Evolutionary conservation across 495 filamentous ascomycete genomes (phyloP), one percentile per base, ranked within the genome.

Genomic region (Rusavskia elegans): DNA sequence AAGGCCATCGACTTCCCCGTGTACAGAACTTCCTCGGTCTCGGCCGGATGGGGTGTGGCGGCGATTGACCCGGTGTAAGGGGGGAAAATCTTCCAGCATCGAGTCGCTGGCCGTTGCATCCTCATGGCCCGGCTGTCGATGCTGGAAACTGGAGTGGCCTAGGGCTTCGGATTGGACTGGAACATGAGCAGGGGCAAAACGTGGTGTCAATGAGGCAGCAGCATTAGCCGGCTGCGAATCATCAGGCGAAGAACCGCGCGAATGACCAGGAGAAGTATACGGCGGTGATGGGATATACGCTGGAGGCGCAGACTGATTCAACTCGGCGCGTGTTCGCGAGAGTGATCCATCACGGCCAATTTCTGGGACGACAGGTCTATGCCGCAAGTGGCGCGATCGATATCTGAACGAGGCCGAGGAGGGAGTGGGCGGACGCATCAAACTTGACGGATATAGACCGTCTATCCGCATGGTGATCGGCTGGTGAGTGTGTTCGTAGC

Each of bases 1-100:
- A 29, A 94, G 73, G 14, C 88, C 88, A 68, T 90, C 83, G 5
- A 82, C 58, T 38, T 50, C 45, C 8, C 64, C 37, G 14, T 65
- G 66, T 17, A 58, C 59, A 45, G 27, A 49, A 16, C 39, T n/a
- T 7, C 41, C 32, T 4, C n/a, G 50, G 19, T 41, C 19, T 20
- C 11, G 30, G 21, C 46, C 8, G 16, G 6, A 32, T 10, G 32
- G 4, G n/a, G 8, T 29, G 19, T 5, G 25, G 25, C 37, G 29
- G 21, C 48, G 53, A 42, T 52, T 52, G 53, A 53, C 54, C 19
- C 59, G 60, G 25, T 44, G 58, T 13, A 57, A 42, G 19, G 50
- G 55, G 36, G 56, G 55, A 27, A 60, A 45, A 10, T 55, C 40
- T 41, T 37, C 45, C 21, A 53, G 8, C 20, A 52, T 49, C 13